phyloP scores from a whole-genome alignment of 2,329 filamentous ascomycete species.

The Pezicula radicicola region DNA sequence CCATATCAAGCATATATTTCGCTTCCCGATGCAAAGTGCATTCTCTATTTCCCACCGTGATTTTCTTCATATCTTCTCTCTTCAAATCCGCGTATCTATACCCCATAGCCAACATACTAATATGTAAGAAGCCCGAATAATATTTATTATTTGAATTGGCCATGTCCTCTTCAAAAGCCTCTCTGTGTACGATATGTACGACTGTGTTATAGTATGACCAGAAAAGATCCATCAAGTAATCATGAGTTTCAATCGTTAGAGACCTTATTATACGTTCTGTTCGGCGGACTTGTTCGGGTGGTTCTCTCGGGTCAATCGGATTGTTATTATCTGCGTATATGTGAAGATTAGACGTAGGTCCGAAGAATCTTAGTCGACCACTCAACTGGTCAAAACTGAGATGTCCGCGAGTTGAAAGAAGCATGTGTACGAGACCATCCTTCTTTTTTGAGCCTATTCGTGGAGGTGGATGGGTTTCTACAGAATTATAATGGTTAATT shows the following conservation, averaged over 20 bases:
- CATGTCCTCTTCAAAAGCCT: constrained; percentile 45
- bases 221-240: constrained; percentile 49
- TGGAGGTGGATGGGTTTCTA: constrained; percentile 7
- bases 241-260: constrained; percentile 43
- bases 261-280: constrained; percentile 46
- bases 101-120: constrained; percentile 49
- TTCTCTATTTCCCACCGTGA: constrained; percentile 43
- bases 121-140: constrained; percentile 50
- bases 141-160: constrained; percentile 43
- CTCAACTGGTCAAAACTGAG: constrained; percentile 49
- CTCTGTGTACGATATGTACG: constrained; percentile 45
- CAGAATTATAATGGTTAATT: constrained; percentile 3
- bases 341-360: constrained; percentile 50
- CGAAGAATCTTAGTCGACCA: constrained; percentile 49
- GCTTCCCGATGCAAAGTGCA: constrained; percentile 51
- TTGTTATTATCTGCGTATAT: constrained; percentile 41
- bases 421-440: constrained; percentile 44
- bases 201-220: constrained; percentile 50
- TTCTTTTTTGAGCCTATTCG: constrained; percentile 37
- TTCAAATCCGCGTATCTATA: constrained; percentile 47
- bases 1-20: constrained; percentile 50
- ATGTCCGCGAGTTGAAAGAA: constrained; percentile 47
- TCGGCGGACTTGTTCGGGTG: constrained; percentile 42
- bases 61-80: constrained; percentile 44
- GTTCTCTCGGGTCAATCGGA: constrained; percentile 32